Evolutionary conservation across 306 rosid genomes (phyloP), one percentile per base, ranked within the genome.

Genomic region (Acacia crassicarpa): DNA sequence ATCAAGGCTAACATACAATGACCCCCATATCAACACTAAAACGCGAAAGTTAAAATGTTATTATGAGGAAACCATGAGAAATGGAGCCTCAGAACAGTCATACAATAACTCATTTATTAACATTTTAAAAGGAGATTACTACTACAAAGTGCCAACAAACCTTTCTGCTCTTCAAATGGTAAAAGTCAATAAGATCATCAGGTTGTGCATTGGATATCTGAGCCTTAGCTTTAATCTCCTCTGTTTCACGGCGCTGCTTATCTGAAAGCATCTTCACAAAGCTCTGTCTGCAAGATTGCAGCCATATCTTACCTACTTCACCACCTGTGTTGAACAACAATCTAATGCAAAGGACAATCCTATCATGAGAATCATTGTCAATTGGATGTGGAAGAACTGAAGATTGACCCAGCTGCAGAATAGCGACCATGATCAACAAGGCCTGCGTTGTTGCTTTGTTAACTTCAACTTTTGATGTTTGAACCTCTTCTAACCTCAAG

Each of bases 121-220:
- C 80, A 22, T 77, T 65, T 73, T n/a, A 72, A 0, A 43, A 23
- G 74, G 70, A 71, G 38, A 89, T 82, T 46, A 48, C 80, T 45
- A 79, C 46, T 58, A 80, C n/a, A 19, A 27, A 79, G 46, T 63
- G 79, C 32, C 22, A 33, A 13, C 61, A 72, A 85, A 93, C 99
- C 99, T 93, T 95, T 88, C 97, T 88, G 89, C 98, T 95, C 92
- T 95, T 95, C 84, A 95, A 83, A 90, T 95, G 99, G 90, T 93
- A 93, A 82, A 95, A 95, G 67, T 93, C 99, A 83, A 95, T 95
- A 69, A 95, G 98, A 84, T 95, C 99, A 81, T 95, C 98, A 11
- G 99, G 99, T 76, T 95, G 99, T 43, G 98, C 96, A 91, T 93
- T 87, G 63, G 92, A 91, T 82, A 90, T 87, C 77, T 93, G 97